Conservation (phyloP, 306 rosid genomes). For the Citrullus mucosospermus region DNA sequence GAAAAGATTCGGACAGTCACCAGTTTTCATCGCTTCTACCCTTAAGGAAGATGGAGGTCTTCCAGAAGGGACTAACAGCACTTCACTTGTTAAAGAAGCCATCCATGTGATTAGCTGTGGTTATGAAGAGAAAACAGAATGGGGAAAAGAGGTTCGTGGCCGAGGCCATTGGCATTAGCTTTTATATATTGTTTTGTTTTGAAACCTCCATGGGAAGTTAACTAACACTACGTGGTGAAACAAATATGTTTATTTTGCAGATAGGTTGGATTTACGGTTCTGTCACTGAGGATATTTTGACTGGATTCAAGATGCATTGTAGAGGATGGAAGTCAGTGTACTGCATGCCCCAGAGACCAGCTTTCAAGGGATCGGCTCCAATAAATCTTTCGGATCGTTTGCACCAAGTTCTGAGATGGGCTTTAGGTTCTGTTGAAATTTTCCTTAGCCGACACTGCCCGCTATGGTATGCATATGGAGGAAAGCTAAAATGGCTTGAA, state of each 20-base stretch:
- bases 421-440: slow-evolving; percentile 77
- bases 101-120: slow-evolving; percentile 89
- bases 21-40: slow-evolving; percentile 76
- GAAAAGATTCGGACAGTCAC: slow-evolving; percentile 80
- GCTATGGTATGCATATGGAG: slow-evolving; percentile 84
- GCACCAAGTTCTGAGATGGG: slow-evolving; percentile 81
- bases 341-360: slow-evolving; percentile 80
- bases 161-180: background rate
- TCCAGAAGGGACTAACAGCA: slow-evolving; percentile 51
- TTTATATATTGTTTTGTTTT: background rate
- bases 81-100: slow-evolving; percentile 70
- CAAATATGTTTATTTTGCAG: slow-evolving; percentile 23
- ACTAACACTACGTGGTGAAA: background rate
- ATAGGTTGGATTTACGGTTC: slow-evolving; percentile 99
- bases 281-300: slow-evolving; percentile 76
- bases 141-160: slow-evolving; percentile 85
- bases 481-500: slow-evolving; percentile 76
- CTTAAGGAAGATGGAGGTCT: slow-evolving; percentile 79
- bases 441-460: slow-evolving; percentile 88
- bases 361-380: slow-evolving; percentile 94
- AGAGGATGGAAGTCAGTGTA: slow-evolving; percentile 96
- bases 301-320: slow-evolving; percentile 96
- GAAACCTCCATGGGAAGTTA: background rate
- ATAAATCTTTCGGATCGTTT: slow-evolving; percentile 76
- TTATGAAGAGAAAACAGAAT: slow-evolving; percentile 91